Evolutionary conservation across 2,329 filamentous ascomycete genomes (phyloP).

Genomic region (Trichoderma sp.): DNA sequence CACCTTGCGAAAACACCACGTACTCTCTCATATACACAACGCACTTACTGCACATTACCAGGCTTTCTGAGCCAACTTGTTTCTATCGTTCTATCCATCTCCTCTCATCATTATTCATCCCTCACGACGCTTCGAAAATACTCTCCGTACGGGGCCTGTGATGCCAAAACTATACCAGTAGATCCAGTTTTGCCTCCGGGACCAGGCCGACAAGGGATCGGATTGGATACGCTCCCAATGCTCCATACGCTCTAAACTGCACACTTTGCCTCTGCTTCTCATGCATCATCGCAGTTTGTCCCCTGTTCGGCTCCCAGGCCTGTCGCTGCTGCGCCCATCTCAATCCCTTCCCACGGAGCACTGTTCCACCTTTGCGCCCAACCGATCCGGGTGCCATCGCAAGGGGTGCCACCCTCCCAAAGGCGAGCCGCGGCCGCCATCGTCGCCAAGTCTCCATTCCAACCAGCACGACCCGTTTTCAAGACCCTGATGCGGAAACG

Average conservation of each 20-base stretch:
- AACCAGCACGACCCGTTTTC: constrained; percentile 6
- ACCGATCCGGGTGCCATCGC: constrained; percentile 13
- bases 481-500: constrained; percentile 9
- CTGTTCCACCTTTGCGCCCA: constrained; percentile 11
- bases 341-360: not conserved
- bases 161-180: not conserved
- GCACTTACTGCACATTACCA: not conserved
- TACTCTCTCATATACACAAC: not conserved
- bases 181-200: not conserved
- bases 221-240: not conserved
- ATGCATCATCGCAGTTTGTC: not conserved
- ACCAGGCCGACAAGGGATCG: not conserved
- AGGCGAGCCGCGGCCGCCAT: constrained; percentile 19
- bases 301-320: constrained; percentile 1
- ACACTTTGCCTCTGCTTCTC: not conserved
- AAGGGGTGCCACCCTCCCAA: constrained; percentile 11
- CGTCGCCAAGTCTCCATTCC: constrained; percentile 11
- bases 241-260: not conserved
- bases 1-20: not conserved
- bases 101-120: not conserved
- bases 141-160: not conserved
- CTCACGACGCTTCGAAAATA: not conserved
- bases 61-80: not conserved
- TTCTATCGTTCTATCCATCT: not conserved
- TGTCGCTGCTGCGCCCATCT: constrained; percentile 8